phyloP scores from a whole-genome alignment of 192 early-diverging fungal genomes.

The Obelidium mucronatum region DNA sequence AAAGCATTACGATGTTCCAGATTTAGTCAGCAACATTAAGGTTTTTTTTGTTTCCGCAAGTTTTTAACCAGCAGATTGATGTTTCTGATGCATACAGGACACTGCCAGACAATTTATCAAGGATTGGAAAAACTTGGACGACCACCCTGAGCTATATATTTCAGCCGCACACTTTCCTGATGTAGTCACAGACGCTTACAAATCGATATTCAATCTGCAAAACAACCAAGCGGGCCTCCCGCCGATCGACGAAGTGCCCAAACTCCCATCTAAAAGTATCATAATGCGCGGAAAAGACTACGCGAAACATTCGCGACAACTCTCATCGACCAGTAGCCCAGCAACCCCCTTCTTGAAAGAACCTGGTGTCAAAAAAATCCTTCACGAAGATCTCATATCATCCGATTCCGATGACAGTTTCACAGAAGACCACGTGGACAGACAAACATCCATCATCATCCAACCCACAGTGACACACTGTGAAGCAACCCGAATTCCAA shows the following conservation, averaged over 20 bases:
- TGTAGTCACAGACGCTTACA: background rate
- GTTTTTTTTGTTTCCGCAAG: conserved; percentile 18
- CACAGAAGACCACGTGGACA: background rate
- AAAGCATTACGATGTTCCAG: conserved; percentile 38
- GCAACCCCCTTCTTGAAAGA: too few relatives aligned
- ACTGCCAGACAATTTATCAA: conserved; percentile 20
- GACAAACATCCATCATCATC: background rate
- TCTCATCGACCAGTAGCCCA: background rate
- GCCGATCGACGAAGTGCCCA: background rate
- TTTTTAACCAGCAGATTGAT: background rate
- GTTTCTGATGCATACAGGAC: conserved; percentile 26
- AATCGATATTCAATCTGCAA: conserved; percentile 8
- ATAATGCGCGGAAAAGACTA: background rate
- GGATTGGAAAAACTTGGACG: conserved; percentile 24
- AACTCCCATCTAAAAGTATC: background rate
- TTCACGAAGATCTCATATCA: background rate
- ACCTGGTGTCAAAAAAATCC: background rate
- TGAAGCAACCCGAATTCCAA: too few relatives aligned
- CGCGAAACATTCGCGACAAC: background rate
- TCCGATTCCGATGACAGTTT: conserved; percentile 1
- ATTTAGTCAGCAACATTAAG: conserved; percentile 36
- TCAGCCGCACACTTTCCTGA: background rate
- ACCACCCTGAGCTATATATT: background rate
- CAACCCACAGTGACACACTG: too few relatives aligned
- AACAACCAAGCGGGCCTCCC: background rate